Percentiles rank a stretch among this genome's conserved stretches.
These are phyloP conservation scores for Venturia asperata DNA, from an alignment of 2,329 filamentous ascomycete genomes.

Conservation along the genomic window DNA sequence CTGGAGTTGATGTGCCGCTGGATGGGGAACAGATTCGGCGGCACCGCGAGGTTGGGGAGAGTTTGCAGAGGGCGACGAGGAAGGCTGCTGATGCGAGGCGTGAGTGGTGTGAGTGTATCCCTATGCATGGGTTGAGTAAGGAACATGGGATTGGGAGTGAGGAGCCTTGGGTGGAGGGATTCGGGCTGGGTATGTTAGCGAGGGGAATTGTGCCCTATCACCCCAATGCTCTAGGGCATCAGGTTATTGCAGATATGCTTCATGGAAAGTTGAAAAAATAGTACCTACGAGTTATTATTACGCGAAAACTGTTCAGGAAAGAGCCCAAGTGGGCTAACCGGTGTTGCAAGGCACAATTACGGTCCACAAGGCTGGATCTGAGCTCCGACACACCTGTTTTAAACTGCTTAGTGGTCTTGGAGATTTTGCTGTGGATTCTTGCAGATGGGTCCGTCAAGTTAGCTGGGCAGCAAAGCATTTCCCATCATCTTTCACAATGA, in stretches of 20 bases:
- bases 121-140: constrained; percentile 1
- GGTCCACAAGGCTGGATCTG: too few relatives aligned
- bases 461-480: too few relatives aligned
- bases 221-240: constrained; percentile 9
- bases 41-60: constrained; percentile 6
- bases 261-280: constrained; percentile 11
- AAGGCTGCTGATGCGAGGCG: neutral
- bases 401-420: too few relatives aligned
- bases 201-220: neutral
- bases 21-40: neutral
- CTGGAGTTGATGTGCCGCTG: constrained; percentile 8
- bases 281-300: too few relatives aligned
- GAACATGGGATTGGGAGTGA: constrained; percentile 14
- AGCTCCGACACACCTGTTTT: too few relatives aligned
- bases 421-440: too few relatives aligned
- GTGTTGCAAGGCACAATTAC: too few relatives aligned
- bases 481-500: too few relatives aligned
- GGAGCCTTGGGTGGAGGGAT: constrained; percentile 14
- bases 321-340: too few relatives aligned
- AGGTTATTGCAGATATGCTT: constrained; percentile 12
- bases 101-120: constrained; percentile 11
- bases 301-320: too few relatives aligned
- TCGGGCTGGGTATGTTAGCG: neutral
- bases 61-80: constrained; percentile 12
- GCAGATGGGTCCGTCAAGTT: too few relatives aligned